Evolutionary conservation across 2,329 filamentous ascomycete species (phyloP).

Genomic region (Diaporthe caulivora): DNA sequence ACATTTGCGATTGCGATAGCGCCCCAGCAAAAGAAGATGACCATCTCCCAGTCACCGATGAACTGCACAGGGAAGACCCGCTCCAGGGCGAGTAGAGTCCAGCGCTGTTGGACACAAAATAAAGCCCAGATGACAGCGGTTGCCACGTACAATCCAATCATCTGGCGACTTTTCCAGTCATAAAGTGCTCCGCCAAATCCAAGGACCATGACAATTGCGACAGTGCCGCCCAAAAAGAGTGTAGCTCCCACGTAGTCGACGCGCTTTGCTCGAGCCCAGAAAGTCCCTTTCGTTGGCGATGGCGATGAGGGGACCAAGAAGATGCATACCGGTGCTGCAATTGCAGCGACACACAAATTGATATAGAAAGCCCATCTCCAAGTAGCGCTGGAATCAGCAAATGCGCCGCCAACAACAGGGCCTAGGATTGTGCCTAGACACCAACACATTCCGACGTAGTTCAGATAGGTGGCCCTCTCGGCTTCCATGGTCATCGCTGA

Average conservation of each 20-base stretch:
- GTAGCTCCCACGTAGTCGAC: not conserved
- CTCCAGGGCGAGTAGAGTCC: not conserved
- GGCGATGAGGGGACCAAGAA: not conserved
- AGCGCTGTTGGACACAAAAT: not conserved
- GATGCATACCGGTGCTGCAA: constrained; percentile 40
- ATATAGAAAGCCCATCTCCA: constrained; percentile 48
- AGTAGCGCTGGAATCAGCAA: constrained; percentile 53
- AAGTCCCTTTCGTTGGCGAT: not conserved
- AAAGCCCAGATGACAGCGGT: not conserved
- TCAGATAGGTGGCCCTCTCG: constrained; percentile 46
- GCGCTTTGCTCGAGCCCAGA: not conserved
- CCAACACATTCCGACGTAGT: constrained; percentile 57
- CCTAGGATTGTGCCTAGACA: constrained; percentile 60
- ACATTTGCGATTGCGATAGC: not conserved
- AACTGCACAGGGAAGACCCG: not conserved
- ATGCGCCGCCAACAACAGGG: constrained; percentile 62
- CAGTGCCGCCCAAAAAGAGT: not conserved
- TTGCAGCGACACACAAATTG: constrained; percentile 50
- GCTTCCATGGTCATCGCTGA: constrained; percentile 45
- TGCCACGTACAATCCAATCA: not conserved
- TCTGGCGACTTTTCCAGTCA: not conserved
- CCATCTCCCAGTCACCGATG: not conserved
- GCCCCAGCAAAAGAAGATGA: not conserved
- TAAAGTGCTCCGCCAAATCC: not conserved
- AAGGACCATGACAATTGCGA: not conserved